Evolutionary conservation across 257 asterid genomes (phyloP).

Genomic region (Rauvolfia tetraphylla): DNA sequence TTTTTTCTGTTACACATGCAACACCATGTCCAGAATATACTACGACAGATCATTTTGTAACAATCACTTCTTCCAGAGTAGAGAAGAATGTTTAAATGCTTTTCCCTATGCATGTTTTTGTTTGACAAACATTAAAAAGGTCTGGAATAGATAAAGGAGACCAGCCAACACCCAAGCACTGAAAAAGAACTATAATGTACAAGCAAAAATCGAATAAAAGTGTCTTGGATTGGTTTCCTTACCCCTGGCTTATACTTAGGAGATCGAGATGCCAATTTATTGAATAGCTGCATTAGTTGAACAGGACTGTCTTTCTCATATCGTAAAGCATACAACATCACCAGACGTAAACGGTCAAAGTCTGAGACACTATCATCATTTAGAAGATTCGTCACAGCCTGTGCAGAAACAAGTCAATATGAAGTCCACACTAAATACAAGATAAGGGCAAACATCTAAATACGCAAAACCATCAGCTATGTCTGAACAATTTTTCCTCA

Average conservation of each 20-base stretch:
- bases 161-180: neutral
- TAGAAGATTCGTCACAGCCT: slow-evolving; percentile 90
- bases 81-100: neutral
- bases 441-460: neutral
- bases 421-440: neutral
- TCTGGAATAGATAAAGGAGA: neutral
- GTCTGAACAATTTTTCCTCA: neutral
- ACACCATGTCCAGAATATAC: neutral
- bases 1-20: neutral
- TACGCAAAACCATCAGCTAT: neutral
- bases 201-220: slow-evolving; percentile 2
- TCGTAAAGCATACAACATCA: slow-evolving; percentile 92
- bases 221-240: slow-evolving; percentile 17
- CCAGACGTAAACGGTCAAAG: slow-evolving; percentile 86
- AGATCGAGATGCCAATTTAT: slow-evolving; percentile 86
- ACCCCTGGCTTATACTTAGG: slow-evolving; percentile 99
- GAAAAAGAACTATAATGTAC: neutral
- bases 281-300: slow-evolving; percentile 96
- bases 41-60: neutral
- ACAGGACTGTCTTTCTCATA: slow-evolving; percentile 97
- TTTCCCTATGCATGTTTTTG: neutral
- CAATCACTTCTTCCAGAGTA: neutral
- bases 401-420: slow-evolving; percentile 22
- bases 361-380: slow-evolving; percentile 76
- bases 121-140: neutral